Evolutionary conservation across 2,329 filamentous ascomycete genomes (phyloP), one percentile per base, ranked within the genome.

Genomic region (Aspergillus sp.): DNA sequence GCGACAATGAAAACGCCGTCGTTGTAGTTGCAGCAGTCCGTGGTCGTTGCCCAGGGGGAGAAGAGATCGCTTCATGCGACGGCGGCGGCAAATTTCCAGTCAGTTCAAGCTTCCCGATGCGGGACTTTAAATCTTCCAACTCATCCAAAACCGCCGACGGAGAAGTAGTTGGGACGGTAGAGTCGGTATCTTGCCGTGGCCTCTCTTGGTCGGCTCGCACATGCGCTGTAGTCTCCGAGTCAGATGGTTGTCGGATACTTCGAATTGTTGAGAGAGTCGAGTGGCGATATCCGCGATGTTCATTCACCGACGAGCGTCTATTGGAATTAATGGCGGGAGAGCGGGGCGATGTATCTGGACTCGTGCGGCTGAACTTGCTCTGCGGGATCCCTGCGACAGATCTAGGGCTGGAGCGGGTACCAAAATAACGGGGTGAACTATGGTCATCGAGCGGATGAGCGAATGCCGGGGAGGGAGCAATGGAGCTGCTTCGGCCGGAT

Each of bases 61-160:
- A 74, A 4, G 80, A 80, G 52, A 88, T 80, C 2, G 84, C 82
- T 2, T 84, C 84, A 22, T 80, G 82, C 2, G 86, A 89, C 2
- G 83, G 86, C 1, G 84, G 67, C 0, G 88, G 86, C 20, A 91
- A 66, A 59, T 93, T 94, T 37, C 88, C 88, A 2, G 85, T 93
- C 45, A 93, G 62, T 57, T 96, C 91, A 7, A 98, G 72, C 39
- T 86, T 83, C 47, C 85, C 80, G 47, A 98, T 94, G 17, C 91
- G 78, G 25, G 85, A 91, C 57, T 96, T 96, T 29, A 98, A 66
- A 43, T 96, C 91, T 48, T 96, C 91, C 16, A 98, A 65, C 59
- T 98, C 91, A 54, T 96, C 91, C 91, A 91, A 98, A 2, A 98
- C 85, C 0, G 86, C 95, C 2, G 86, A 93, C 8, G 88, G 85